Base-by-base conservation (phyloP, 2,329 filamentous ascomycete genomes). In the Pyrenophora tritici-repentis region DNA sequence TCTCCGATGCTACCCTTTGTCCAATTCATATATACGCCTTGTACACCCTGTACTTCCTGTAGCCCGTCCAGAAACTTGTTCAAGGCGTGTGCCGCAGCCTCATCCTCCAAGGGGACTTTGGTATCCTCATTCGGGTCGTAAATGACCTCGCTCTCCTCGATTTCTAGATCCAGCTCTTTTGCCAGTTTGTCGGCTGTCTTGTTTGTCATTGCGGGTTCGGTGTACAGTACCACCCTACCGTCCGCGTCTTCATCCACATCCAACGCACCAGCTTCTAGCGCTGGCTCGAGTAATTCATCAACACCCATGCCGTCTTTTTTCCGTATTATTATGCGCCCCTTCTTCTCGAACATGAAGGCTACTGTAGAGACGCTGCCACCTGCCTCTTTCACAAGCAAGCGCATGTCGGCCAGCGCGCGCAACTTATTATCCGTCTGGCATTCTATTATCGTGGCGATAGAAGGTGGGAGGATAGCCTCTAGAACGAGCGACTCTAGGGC, bases 121-220 rank as follows among this genome's bases (percentile, higher is more conserved):
- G 89, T 92, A 55, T 96, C 91, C 64, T 87, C 84, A 53, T 93
- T 94, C 0, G 91, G 83, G 52, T 87, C 84, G 87, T 90, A 97
- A 36, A 96, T 81, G 44, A 97, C 93, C 48, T 95, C 90, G 14
- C 86, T 85, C 60, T 85, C 87, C 47, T 88, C 77, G 38, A 95
- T 83, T 51, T 87, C 83, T 54, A 95, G 74, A 1, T 80, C 83
- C 16, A 89, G 80, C 32, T 81, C 78, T 58, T 83, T 79, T 3
- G 83, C 79, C n/a, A 96, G 69, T 10, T 79, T 78, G 54, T 88
- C 80, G 2, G 85, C 85, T 1, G 87, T 84, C 14, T 82, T 77
- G 49, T 83, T 86, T 0, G 86, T 88, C 54, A 83, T 79, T 8
- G 79, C 81, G 0, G 88, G 85, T 60, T 87, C 83, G 0, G 88